Percentiles rank a stretch among this genome's conserved stretches.
Evolutionary conservation across 140 eudicot species (phyloP).

Genomic region (Erigeron philadelphicus): DNA sequence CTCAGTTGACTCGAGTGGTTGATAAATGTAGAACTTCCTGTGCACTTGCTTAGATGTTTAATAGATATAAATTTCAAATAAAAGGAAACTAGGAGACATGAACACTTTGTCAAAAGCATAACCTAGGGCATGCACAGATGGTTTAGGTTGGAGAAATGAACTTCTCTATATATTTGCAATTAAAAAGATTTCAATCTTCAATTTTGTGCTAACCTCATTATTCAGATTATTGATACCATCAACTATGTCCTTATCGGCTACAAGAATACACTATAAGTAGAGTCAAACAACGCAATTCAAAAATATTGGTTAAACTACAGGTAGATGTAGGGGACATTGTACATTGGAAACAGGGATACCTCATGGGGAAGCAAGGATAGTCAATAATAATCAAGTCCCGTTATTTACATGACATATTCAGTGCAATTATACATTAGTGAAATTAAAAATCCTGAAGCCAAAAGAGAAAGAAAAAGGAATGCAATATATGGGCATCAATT

Average conservation of each 20-base stretch:
- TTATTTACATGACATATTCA: slow-evolving; percentile 1
- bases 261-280: neutral
- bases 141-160: neutral
- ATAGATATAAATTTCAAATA: neutral
- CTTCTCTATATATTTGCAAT: neutral
- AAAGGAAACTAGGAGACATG: neutral
- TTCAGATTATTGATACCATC: slow-evolving; percentile 9
- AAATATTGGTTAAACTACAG: neutral
- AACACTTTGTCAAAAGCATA: neutral
- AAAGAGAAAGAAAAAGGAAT: neutral
- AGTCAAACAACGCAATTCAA: neutral
- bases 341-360: too few species aligned
- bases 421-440: neutral
- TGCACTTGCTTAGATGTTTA: neutral
- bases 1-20: neutral
- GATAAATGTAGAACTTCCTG: neutral
- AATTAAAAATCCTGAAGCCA: neutral
- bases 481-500: neutral
- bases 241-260: neutral
- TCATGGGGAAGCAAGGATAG: neutral
- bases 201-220: neutral
- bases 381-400: neutral
- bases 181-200: neutral
- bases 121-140: neutral
- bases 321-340: neutral